Evolutionary conservation across 352 stramenopile species (phyloP), one percentile per base, ranked within the genome.

Genomic region (Phytopythium litorale): DNA sequence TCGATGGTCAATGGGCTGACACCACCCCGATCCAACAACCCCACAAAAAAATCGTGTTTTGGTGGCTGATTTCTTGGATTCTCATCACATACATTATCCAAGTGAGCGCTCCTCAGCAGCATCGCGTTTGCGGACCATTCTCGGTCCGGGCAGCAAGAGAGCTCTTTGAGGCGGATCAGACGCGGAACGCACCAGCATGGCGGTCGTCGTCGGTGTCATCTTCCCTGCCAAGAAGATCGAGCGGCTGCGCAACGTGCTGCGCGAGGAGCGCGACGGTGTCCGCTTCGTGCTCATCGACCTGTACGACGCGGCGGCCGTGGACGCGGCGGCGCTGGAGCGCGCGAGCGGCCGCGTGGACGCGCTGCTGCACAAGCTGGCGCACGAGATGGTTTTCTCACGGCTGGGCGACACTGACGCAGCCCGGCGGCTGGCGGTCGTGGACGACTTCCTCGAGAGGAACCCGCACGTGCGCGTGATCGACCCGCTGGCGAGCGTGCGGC

Each of bases 201-300:
- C 68, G 23, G 72, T 91, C 43, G 63, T 80, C n/a, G 82, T 92
- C 28, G 85, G 85, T 58, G 72, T 94, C 21, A 79, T 92, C 42
- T 91, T 94, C 67, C 85, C 85, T 1, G 73, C 80, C 62, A 94
- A 94, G 78, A 94, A 94, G 74, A 80, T 91, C 52, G 81, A 78
- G 13, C 81, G 83, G 46, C 78, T 94, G 64, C 81, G 80, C 28
- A 73, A 88, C 37, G 70, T 94, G 49, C 75, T 94, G 21, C 63
- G 60, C 4, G 56, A 78, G 21, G 62, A 76, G 16, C 57, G 46
- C 16, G 70, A 81, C 45, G 75, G 75, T 42, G 77, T 94, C 35
- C 72, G 71, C 63, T 92, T 94, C 58, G 75, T 90, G 63, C 70
- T 92, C 56, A 82, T 94, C 56, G 83, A 94, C 38, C 74, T 92